Evolutionary conservation across 345 rosid genomes (phyloP).

Genomic region (Heritiera littoralis): DNA sequence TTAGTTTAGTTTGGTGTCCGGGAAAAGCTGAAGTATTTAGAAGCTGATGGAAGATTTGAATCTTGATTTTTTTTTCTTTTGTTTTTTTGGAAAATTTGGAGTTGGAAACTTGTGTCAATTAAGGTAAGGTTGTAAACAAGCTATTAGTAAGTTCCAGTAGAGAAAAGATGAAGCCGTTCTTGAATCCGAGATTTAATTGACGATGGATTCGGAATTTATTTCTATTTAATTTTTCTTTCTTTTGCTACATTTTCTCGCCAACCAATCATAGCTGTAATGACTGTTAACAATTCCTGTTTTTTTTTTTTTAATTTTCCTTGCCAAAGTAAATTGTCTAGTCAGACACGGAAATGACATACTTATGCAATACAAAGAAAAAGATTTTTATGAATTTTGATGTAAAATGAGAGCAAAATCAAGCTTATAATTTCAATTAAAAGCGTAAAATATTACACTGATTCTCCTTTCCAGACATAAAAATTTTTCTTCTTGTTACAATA

Average conservation of each 20-base stretch:
- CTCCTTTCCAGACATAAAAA: neutral
- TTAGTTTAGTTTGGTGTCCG: neutral
- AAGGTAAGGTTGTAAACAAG: neutral
- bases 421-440: constrained; percentile 4
- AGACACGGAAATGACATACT: neutral
- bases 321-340: neutral
- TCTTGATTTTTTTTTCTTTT: neutral
- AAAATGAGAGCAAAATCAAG: neutral
- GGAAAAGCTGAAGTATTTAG: neutral
- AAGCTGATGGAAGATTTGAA: neutral
- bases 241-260: constrained; percentile 6
- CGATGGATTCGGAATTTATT: neutral
- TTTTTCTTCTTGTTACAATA: constrained; percentile 3
- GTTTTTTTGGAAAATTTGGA: neutral
- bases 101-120: neutral
- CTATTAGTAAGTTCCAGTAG: neutral
- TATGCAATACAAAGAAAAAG: neutral
- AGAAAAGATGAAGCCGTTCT: neutral
- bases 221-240: neutral
- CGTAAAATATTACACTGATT: neutral
- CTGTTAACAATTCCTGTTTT: neutral
- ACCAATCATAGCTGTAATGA: constrained; percentile 8
- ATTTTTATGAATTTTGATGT: neutral
- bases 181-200: neutral
- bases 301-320: neutral